Conservation (phyloP, 2,329 filamentous ascomycete species). For the Sclerotinia subarctica region DNA sequence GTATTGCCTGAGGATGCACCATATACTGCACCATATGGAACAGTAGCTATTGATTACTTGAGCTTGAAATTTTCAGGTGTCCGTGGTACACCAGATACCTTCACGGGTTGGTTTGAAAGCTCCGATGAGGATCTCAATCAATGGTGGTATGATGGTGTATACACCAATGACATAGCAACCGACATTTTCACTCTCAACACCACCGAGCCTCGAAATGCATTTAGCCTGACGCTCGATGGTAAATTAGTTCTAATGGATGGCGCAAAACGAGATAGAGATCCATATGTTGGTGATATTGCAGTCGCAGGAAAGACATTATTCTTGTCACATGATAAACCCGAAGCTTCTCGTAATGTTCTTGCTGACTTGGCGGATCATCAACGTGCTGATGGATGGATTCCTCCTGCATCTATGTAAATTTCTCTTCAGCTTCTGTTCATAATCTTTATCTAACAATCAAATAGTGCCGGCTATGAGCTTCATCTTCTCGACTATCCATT, state of each 20-base stretch:
- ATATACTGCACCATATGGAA: constrained; percentile 44
- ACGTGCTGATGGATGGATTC: constrained; percentile 51
- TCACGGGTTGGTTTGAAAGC: constrained; percentile 51
- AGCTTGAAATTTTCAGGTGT: constrained; percentile 46
- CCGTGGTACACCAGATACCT: constrained; percentile 48
- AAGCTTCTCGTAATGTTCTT: constrained; percentile 47
- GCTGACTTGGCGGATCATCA: constrained; percentile 50
- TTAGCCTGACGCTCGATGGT: constrained; percentile 44
- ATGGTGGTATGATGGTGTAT: constrained; percentile 53
- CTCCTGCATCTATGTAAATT: constrained; percentile 50
- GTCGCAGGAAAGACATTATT: constrained; percentile 49
- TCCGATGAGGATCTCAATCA: constrained; percentile 49
- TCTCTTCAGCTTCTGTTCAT: no score
- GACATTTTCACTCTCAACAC: constrained; percentile 47
- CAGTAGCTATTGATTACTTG: constrained; percentile 45
- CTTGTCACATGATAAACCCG: constrained; percentile 45
- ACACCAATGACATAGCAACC: constrained; percentile 50
- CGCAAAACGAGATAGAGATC: constrained; percentile 51
- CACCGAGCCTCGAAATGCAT: constrained; percentile 48
- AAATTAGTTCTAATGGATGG: constrained; percentile 50
- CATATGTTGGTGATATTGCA: constrained; percentile 52
- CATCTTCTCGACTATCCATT: constrained; percentile 52
- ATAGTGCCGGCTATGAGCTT: constrained; percentile 46
- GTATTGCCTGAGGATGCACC: constrained; percentile 45
- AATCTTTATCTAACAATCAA: not conserved